Percentiles rank a stretch among this genome's conserved stretches.
These are phyloP conservation scores for Rasamsonia emersonii DNA, from an alignment of 2,329 filamentous ascomycete genomes.

Conservation along the genomic window DNA sequence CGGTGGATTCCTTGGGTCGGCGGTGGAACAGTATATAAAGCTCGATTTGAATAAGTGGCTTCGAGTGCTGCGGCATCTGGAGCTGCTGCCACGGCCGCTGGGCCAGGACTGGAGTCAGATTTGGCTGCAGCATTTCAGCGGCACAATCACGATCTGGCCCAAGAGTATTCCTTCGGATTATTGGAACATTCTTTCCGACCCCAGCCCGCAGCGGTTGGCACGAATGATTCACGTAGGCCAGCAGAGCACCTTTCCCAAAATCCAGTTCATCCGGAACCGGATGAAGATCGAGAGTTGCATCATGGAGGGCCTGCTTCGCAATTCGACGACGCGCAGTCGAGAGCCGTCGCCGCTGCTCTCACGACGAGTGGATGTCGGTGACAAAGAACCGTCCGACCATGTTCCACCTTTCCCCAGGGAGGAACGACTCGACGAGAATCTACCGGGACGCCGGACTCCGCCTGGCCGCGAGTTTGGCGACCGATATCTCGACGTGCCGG, in stretches of 20 bases:
- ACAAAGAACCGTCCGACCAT: not conserved
- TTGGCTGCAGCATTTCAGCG: conserved; percentile 90
- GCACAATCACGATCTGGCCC: conserved; percentile 95
- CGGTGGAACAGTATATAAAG: conserved; percentile 90
- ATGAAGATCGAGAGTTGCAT: conserved; percentile 70
- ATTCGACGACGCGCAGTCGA: conserved; percentile 18
- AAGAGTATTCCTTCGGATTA: conserved; percentile 73
- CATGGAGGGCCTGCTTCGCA: conserved; percentile 43
- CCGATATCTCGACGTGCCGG: too few relatives aligned
- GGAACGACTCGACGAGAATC: conserved; percentile 16
- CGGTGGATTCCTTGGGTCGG: conserved; percentile 86
- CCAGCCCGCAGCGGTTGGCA: conserved; percentile 63
- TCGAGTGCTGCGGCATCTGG: conserved; percentile 83
- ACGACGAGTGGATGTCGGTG: conserved; percentile 14
- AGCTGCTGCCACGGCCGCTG: conserved; percentile 78
- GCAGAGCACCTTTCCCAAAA: conserved; percentile 79
- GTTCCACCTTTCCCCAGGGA: conserved; percentile 13
- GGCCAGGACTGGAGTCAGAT: conserved; percentile 96
- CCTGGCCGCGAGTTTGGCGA: too few relatives aligned
- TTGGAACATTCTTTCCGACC: conserved; percentile 76
- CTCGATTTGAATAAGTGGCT: conserved; percentile 97
- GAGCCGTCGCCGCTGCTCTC: conserved; percentile 21
- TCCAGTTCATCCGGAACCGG: conserved; percentile 83
- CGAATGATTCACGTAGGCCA: conserved; percentile 87
- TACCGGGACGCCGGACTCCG: too few relatives aligned